phyloP scores from a whole-genome alignment of 1,284 basidiomycete genomes.

The Ceraceosorus bombacis region DNA sequence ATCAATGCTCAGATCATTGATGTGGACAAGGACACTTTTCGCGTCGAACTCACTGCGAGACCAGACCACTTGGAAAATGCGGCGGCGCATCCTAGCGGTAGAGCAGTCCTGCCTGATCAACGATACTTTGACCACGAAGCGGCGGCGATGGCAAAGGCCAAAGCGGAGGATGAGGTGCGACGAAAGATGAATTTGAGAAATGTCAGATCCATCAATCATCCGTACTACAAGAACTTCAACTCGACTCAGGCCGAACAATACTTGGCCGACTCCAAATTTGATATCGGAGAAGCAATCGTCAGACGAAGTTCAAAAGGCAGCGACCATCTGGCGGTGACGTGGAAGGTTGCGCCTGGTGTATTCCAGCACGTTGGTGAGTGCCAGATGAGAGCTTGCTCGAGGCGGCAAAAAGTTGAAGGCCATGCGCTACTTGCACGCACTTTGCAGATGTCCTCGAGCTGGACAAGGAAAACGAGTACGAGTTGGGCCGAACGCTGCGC shows the following conservation, averaged over 20 bases:
- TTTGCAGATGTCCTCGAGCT: conserved; percentile 74
- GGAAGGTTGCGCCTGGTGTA: conserved; percentile 95
- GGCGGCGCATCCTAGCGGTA: conserved; percentile 57
- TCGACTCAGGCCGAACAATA: conserved; percentile 80
- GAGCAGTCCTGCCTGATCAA: conserved; percentile 60
- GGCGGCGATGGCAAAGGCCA: conserved; percentile 64
- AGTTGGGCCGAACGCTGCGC: conserved; percentile 64
- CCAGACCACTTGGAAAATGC: conserved; percentile 57
- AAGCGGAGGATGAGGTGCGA: conserved; percentile 51
- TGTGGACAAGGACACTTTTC: conserved; percentile 61
- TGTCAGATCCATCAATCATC: conserved; percentile 84
- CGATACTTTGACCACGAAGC: conserved; percentile 63
- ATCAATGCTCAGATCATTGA: conserved; percentile 73
- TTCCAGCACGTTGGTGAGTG: conserved; percentile 87
- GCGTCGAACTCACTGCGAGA: conserved; percentile 70
- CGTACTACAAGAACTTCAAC: conserved; percentile 96
- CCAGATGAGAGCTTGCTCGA: too few relatives aligned
- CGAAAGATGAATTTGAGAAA: conserved; percentile 66
- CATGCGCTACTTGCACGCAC: background rate
- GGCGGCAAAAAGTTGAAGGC: background rate
- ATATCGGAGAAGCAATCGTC: conserved; percentile 64
- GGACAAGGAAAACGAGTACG: conserved; percentile 60
- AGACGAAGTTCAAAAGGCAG: conserved; percentile 88
- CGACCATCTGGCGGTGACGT: conserved; percentile 92
- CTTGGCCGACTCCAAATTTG: conserved; percentile 69